Conservation (phyloP, 2,329 filamentous ascomycete species). For the Zalaria sp. region DNA sequence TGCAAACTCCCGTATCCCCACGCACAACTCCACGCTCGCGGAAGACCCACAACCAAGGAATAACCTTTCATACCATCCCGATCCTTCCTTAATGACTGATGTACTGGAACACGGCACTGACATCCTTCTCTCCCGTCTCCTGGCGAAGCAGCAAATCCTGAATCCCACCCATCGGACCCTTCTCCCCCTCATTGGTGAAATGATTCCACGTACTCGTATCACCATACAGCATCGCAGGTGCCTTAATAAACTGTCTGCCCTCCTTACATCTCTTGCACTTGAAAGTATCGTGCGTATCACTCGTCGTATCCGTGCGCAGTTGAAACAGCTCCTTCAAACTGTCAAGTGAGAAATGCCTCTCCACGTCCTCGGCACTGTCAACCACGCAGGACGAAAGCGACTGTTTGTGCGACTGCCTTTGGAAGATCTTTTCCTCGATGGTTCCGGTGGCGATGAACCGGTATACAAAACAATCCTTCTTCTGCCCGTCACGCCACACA, state of each 20-base stretch:
- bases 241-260: constrained; percentile 76
- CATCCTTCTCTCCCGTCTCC: constrained; percentile 62
- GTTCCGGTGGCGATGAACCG: constrained; percentile 98
- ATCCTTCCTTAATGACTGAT: constrained; percentile 59
- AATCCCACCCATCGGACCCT: constrained; percentile 54
- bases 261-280: constrained; percentile 86
- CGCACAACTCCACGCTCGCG: too few species aligned
- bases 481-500: constrained; percentile 97
- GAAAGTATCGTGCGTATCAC: constrained; percentile 96
- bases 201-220: constrained; percentile 99
- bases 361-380: constrained; percentile 90
- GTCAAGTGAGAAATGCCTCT: constrained; percentile 89
- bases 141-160: constrained; percentile 85
- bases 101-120: constrained; percentile 96
- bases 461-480: constrained; percentile 98
- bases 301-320: constrained; percentile 69
- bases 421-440: constrained; percentile 98
- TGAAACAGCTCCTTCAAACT: constrained; percentile 87
- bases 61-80: too few species aligned
- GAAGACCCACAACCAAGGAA: too few species aligned
- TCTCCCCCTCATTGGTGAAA: constrained; percentile 63
- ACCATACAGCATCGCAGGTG: constrained; percentile 88
- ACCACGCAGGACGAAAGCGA: constrained; percentile 92
- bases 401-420: constrained; percentile 96
- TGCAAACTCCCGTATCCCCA: too few species aligned